These are phyloP conservation scores for Mikania micrantha DNA, from an alignment of 129 eudicot species.

Conservation along the genomic window DNA sequence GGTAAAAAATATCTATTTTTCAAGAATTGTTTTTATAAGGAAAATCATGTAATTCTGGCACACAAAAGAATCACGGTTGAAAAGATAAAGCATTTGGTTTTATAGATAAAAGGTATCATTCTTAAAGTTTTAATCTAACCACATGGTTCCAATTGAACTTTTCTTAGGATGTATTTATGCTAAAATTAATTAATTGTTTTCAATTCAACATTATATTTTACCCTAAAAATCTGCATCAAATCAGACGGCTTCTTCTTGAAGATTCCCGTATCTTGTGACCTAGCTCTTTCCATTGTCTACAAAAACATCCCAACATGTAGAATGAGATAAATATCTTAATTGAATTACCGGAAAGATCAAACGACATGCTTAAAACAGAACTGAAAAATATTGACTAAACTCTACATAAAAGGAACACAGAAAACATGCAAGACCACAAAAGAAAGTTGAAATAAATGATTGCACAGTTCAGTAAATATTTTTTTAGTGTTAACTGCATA, in stretches of 20 bases:
- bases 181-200: neutral
- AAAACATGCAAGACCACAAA: slow-evolving; percentile 2
- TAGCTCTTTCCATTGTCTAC: slow-evolving; percentile 95
- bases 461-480: neutral
- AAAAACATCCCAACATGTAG: slow-evolving; percentile 23
- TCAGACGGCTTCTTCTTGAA: slow-evolving; percentile 79
- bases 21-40: neutral
- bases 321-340: neutral
- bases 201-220: slow-evolving; percentile 16
- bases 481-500: neutral
- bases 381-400: neutral
- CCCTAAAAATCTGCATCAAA: slow-evolving; percentile 94
- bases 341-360: slow-evolving; percentile 11
- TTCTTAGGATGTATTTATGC: neutral
- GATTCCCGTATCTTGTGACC: slow-evolving; percentile 78
- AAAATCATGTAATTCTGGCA: neutral
- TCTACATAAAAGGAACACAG: too few relatives aligned
- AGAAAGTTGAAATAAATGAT: neutral
- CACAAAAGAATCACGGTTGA: neutral
- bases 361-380: neutral
- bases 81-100: neutral
- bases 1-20: neutral
- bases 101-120: neutral
- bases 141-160: neutral
- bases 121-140: neutral